Conservation (phyloP, 148 eudicot species). For the Selenicereus undatus region DNA sequence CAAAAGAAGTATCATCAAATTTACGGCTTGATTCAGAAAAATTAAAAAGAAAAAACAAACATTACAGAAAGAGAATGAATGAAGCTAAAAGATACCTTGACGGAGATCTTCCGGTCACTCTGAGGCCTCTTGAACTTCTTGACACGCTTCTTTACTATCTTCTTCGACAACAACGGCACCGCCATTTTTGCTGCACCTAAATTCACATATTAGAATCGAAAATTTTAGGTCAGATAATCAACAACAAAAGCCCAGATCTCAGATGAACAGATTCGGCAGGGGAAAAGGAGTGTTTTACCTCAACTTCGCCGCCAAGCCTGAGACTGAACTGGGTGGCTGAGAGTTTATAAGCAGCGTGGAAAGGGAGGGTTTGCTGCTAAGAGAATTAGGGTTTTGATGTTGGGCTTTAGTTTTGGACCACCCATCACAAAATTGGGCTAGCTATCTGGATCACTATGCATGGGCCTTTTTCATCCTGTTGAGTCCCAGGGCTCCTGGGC, state of each 20-base stretch:
- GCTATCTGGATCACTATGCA: not conserved
- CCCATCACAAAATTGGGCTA: not conserved
- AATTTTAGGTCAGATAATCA: not conserved
- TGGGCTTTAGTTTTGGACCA: not conserved
- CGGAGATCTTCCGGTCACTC: constrained; percentile 24
- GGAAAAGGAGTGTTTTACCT: constrained; percentile 5
- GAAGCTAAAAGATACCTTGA: constrained; percentile 18
- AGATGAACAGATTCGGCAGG: not conserved
- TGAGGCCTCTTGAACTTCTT: constrained; percentile 35
- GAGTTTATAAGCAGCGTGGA: not conserved
- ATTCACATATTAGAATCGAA: not conserved
- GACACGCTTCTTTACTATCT: constrained; percentile 31
- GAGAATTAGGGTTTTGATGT: not conserved
- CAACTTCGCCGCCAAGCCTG: not conserved
- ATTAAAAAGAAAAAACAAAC: not conserved
- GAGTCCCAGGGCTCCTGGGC: too few species aligned
- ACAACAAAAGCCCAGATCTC: not conserved
- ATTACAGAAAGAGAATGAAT: not conserved
- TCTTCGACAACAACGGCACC: constrained; percentile 28
- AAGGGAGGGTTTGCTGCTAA: not conserved
- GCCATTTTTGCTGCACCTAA: constrained; percentile 14
- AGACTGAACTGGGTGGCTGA: not conserved
- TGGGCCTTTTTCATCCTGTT: too few species aligned
- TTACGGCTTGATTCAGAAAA: not conserved
- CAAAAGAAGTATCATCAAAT: too few species aligned